Conservation (phyloP, 192 early-diverging fungal species). For the Backusella macrospora region DNA sequence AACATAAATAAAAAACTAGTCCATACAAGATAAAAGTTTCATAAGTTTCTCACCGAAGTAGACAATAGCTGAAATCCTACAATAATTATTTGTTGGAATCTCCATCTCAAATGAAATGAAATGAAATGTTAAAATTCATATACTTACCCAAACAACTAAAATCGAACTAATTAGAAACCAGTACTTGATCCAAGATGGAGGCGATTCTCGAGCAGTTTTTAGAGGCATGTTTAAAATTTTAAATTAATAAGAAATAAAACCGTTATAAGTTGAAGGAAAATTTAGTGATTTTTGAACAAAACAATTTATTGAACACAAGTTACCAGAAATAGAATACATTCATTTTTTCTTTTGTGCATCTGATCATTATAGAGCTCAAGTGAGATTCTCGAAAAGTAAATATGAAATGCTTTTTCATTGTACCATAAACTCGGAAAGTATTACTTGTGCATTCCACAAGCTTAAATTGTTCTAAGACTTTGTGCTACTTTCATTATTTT, state of each 20-base stretch:
- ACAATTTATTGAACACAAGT: neutral
- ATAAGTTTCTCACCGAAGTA: neutral
- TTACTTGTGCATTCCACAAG: neutral
- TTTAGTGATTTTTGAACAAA: neutral
- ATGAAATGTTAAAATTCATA: neutral
- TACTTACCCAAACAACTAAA: conserved; percentile 8
- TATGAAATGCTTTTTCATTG: neutral
- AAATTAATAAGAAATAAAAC: neutral
- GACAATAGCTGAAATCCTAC: conserved; percentile 5
- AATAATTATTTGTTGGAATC: neutral
- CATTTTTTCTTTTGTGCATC: neutral
- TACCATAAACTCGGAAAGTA: neutral
- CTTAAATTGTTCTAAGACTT: neutral
- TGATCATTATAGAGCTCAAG: neutral
- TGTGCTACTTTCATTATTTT: neutral
- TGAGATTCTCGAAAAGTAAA: conserved; percentile 1
- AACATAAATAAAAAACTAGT: neutral
- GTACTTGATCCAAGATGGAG: neutral
- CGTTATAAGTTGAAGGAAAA: neutral
- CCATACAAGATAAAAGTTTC: neutral
- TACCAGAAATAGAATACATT: neutral
- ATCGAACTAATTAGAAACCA: conserved; percentile 3
- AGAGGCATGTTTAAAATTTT: neutral
- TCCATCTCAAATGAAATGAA: neutral
- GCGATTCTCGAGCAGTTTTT: neutral